Percentiles rank a stretch among this genome's conserved stretches.
These are phyloP conservation scores for Cyclostephanos invisitatus DNA, from an alignment of 108 stramenopile genomes.

Conservation along the genomic window DNA sequence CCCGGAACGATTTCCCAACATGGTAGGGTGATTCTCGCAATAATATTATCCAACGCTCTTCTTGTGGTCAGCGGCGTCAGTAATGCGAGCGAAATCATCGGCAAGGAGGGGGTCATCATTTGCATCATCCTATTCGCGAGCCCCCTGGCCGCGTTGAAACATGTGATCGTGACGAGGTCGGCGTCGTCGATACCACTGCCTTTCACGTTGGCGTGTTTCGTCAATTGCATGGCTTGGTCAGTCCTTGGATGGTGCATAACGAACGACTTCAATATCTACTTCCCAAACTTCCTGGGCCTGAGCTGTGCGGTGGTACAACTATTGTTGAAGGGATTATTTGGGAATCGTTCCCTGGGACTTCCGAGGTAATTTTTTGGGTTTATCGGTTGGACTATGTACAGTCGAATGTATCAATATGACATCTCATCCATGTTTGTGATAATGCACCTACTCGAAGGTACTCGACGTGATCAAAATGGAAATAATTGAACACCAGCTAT, in stretches of 20 bases:
- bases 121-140: constrained; percentile 70
- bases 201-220: constrained; percentile 71
- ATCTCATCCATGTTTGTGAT: neutral
- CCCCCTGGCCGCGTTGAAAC: constrained; percentile 67
- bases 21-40: constrained; percentile 15
- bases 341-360: constrained; percentile 23
- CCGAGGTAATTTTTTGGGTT: neutral
- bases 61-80: constrained; percentile 22
- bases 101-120: constrained; percentile 49
- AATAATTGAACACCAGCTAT: neutral
- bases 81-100: constrained; percentile 37
- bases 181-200: constrained; percentile 80
- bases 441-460: neutral
- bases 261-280: constrained; percentile 75
- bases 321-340: constrained; percentile 62
- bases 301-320: constrained; percentile 71
- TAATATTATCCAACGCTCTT: constrained; percentile 27
- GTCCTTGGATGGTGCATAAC: constrained; percentile 62
- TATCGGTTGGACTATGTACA: neutral
- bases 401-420: neutral
- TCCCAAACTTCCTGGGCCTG: constrained; percentile 79
- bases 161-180: constrained; percentile 68
- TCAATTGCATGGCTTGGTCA: constrained; percentile 78
- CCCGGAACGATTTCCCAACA: constrained; percentile 52
- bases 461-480: neutral